Conservation (phyloP, 2,329 filamentous ascomycete genomes). For the Alternaria metachromatica region DNA sequence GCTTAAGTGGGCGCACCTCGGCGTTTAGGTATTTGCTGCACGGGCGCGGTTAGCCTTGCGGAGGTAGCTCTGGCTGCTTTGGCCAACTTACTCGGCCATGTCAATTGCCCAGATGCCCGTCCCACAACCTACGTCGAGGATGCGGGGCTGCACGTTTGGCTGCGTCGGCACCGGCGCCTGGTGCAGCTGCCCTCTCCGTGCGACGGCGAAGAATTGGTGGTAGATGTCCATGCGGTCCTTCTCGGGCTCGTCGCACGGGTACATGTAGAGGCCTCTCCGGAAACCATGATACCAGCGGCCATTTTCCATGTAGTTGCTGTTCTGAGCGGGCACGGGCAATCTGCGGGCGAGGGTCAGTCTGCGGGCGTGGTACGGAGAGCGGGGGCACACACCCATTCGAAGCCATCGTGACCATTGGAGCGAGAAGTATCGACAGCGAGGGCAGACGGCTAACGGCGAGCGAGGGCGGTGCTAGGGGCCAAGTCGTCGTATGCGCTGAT, state of each 20-base stretch:
- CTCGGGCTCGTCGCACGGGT: slow-evolving; percentile 80
- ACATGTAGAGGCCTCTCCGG: slow-evolving; percentile 72
- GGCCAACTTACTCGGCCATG: slow-evolving; percentile 72
- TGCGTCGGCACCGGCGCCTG: slow-evolving; percentile 50
- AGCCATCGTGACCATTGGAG: slow-evolving; percentile 54
- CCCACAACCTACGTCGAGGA: slow-evolving; percentile 77
- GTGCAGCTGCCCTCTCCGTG: slow-evolving; percentile 61
- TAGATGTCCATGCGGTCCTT: slow-evolving; percentile 81
- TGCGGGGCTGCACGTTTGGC: slow-evolving; percentile 52
- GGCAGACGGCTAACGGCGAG: slow-evolving; percentile 8
- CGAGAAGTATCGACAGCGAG: slow-evolving; percentile 33
- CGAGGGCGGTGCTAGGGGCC: slow-evolving; percentile 10
- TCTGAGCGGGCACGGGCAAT: slow-evolving; percentile 48
- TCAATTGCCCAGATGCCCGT: slow-evolving; percentile 93
- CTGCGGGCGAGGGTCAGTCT: slow-evolving; percentile 28
- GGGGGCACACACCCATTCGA: slow-evolving; percentile 51
- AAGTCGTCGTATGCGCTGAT: slow-evolving; percentile 12
- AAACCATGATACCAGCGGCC: slow-evolving; percentile 73
- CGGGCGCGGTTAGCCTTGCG: slow-evolving; percentile 36
- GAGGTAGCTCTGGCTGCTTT: slow-evolving; percentile 18
- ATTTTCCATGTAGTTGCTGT: slow-evolving; percentile 65
- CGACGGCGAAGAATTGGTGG: slow-evolving; percentile 76
- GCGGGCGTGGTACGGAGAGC: slow-evolving; percentile 39
- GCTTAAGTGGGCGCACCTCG: slow-evolving; percentile 50
- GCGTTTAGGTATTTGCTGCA: slow-evolving; percentile 62